Evolutionary conservation across 345 rosid species (phyloP), one percentile per base, ranked within the genome.

Genomic region (Punica granatum): DNA sequence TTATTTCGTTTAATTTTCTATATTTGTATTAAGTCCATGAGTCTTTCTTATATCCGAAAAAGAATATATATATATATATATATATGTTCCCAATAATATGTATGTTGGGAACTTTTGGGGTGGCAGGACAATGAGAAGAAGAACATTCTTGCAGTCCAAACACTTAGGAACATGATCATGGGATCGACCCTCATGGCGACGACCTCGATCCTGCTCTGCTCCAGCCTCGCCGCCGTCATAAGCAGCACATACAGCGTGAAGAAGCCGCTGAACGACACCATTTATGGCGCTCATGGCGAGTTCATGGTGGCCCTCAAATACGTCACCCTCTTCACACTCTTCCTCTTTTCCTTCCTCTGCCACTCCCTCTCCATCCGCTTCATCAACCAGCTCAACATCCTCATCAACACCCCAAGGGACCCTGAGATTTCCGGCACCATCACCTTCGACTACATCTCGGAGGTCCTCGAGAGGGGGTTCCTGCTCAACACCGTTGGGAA

Each of bases 101-200:
- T 56, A 37, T 37, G 6, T 5, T 37, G 41, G 11, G 5, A 11
- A 4, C 11, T 37, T 4, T 4, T 37, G 5, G 11, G 23, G 13
- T 25, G 44, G 68, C 80, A 94, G 98, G 99, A 94, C 76, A 89
- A 92, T 51, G 97, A 94, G 7, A 94, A 89, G 85, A 94, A 85
- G 81, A 92, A 84, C 81, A 82, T 94, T 21, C 73, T 94, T 70
- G 98, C 96, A 0, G 96, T 94, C 35, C 99, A 94, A 72, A 78
- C 97, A 0, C 80, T 94, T 0, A 68, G 99, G 67, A 94, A 94
- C 85, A 72, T 84, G 64, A 86, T 94, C n/a, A 94, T 94, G 99
- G 99, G 96, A 71, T 85, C 99, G 4, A 94, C 98, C 46, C 74
- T 94, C 34, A 94, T 94, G 99, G 99, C 97, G 42, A 92, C 97